Percentiles rank a stretch among this genome's conserved stretches.
Evolutionary conservation across 352 stramenopile species (phyloP).

Genomic region (Phytophthora tentaculata): DNA sequence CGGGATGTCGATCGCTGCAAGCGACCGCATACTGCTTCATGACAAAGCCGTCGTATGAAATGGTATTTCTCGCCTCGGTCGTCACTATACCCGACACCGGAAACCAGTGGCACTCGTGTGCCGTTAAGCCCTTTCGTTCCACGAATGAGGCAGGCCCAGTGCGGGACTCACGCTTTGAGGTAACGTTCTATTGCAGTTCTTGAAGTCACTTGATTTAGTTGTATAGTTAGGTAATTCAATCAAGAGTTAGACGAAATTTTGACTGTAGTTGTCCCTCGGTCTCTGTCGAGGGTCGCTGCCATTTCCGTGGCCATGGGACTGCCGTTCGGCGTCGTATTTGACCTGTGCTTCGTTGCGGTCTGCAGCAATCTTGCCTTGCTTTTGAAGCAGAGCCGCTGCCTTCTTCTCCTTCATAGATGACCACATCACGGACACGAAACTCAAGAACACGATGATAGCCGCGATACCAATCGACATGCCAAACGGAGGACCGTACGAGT

Average conservation of each 20-base stretch:
- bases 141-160: background rate
- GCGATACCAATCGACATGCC: constrained; percentile 38
- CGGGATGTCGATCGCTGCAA: constrained; percentile 10
- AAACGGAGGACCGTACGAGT: constrained; percentile 47
- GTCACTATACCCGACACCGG: too few species aligned
- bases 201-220: constrained; percentile 4
- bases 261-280: constrained; percentile 51
- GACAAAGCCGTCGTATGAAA: background rate
- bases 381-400: constrained; percentile 15
- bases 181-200: constrained; percentile 8
- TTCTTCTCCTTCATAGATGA: constrained; percentile 25
- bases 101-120: too few species aligned
- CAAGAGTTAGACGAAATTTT: constrained; percentile 53
- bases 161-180: background rate
- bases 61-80: background rate
- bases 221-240: constrained; percentile 19
- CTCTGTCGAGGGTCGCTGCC: constrained; percentile 15
- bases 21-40: background rate
- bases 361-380: constrained; percentile 22
- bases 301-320: constrained; percentile 11
- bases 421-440: constrained; percentile 34
- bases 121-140: too few species aligned
- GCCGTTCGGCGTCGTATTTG: constrained; percentile 18
- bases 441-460: constrained; percentile 34
- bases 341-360: constrained; percentile 18